Evolutionary conservation across 805 yeast species (phyloP).

Genomic region (Metschnikowia matae): DNA sequence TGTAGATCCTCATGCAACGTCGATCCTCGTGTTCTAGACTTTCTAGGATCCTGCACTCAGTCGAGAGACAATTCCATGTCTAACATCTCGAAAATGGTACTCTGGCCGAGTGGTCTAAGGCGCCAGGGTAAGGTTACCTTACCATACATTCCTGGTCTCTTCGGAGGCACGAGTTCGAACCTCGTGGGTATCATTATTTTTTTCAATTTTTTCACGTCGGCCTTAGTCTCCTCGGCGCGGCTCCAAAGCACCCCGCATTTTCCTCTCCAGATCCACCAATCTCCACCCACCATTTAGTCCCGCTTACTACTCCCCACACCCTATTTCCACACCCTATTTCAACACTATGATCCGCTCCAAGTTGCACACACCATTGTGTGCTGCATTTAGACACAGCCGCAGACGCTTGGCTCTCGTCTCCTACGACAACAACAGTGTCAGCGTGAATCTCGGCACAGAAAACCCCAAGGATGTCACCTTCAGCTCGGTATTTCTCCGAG

Average conservation of each 20-base stretch:
- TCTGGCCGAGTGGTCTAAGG: constrained; percentile 25
- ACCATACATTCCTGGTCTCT: constrained; percentile 23
- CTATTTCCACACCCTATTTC: not conserved
- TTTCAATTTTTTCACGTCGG: constrained; percentile 11
- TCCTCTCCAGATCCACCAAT: not conserved
- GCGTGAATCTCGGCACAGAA: constrained; percentile 19
- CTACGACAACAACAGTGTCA: constrained; percentile 23
- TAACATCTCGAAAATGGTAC: constrained; percentile 14
- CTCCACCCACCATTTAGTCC: too few relatives aligned
- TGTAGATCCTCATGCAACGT: too few relatives aligned
- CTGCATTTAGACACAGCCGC: not conserved
- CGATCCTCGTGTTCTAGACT: too few relatives aligned
- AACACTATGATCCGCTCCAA: constrained; percentile 2
- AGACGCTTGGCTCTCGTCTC: constrained; percentile 9
- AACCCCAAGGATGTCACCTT: constrained; percentile 28
- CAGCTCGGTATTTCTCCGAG: constrained; percentile 59
- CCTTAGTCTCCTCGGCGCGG: not conserved
- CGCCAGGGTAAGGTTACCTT: constrained; percentile 25
- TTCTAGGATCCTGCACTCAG: too few relatives aligned
- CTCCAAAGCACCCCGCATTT: not conserved
- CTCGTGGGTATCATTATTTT: constrained; percentile 23
- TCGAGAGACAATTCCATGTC: too few relatives aligned
- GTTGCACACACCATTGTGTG: not conserved
- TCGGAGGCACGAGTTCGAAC: constrained; percentile 26
- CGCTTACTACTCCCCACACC: not conserved